phyloP scores from a whole-genome alignment of 1,284 basidiomycete genomes.

The Sphagnurus paluster region DNA sequence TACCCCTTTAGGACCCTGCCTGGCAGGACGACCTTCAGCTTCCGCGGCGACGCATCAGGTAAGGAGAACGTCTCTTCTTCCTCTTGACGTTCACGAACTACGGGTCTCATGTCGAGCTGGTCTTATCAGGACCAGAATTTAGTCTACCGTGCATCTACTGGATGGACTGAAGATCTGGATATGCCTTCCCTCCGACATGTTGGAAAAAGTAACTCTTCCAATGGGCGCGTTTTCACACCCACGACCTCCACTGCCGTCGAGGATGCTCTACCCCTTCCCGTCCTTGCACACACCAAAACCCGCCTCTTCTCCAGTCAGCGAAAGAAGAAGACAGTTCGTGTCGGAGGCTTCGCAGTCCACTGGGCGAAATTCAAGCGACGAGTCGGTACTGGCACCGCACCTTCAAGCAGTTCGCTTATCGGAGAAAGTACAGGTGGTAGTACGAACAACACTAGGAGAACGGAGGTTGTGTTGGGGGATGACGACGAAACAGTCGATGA shows the following conservation, averaged over 20 bases:
- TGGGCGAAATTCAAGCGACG: constrained; percentile 39
- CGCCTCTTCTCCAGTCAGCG: constrained; percentile 16
- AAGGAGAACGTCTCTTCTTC: neutral
- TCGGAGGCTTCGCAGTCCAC: constrained; percentile 26
- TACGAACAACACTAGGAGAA: constrained; percentile 28
- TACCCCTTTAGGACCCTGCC: constrained; percentile 7
- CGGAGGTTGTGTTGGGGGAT: constrained; percentile 27
- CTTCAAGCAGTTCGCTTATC: constrained; percentile 37
- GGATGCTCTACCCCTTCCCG: constrained; percentile 26
- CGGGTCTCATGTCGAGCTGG: constrained; percentile 23
- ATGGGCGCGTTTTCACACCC: constrained; percentile 24
- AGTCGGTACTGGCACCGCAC: constrained; percentile 39
- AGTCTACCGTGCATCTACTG: constrained; percentile 16
- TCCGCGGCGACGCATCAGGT: neutral
- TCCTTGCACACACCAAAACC: constrained; percentile 20
- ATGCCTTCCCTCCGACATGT: constrained; percentile 21
- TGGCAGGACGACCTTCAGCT: neutral
- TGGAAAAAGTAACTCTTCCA: constrained; percentile 24
- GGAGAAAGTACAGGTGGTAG: constrained; percentile 43
- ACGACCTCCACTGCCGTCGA: constrained; percentile 28
- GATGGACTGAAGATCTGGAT: constrained; percentile 27
- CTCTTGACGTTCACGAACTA: constrained; percentile 7
- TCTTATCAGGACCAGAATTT: constrained; percentile 12
- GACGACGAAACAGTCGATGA: constrained; percentile 53
- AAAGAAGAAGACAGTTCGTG: constrained; percentile 26